phyloP scores from a whole-genome alignment of 805 yeast genomes.

The Candida parachauliodes region DNA sequence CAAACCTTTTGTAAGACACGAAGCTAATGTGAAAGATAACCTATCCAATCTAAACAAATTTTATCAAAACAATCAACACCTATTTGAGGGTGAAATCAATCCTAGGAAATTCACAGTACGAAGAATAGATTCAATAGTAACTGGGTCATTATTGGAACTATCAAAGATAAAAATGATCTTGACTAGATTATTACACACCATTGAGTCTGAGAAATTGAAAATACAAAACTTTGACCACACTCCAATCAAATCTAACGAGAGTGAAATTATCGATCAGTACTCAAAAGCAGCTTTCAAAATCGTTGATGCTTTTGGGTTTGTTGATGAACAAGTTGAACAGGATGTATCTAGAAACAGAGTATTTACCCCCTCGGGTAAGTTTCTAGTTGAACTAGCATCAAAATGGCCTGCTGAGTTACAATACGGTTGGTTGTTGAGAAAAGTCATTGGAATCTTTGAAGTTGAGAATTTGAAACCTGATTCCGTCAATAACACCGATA shows the following conservation, averaged over 20 bases:
- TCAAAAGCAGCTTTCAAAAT: slow-evolving; percentile 57
- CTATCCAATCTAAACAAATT: slow-evolving; percentile 45
- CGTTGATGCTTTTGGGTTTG: slow-evolving; percentile 78
- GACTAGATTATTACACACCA: slow-evolving; percentile 52
- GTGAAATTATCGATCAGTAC: slow-evolving; percentile 18
- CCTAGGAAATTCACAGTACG: slow-evolving; percentile 23
- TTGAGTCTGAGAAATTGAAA: slow-evolving; percentile 13
- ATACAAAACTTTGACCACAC: neutral
- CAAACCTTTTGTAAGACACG: slow-evolving; percentile 90
- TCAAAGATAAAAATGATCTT: slow-evolving; percentile 67
- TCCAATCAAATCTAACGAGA: too few relatives aligned
- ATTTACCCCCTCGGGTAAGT: slow-evolving; percentile 88
- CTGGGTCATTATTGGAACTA: slow-evolving; percentile 63
- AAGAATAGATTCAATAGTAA: slow-evolving; percentile 46
- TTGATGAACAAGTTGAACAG: slow-evolving; percentile 22
- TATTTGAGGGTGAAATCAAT: slow-evolving; percentile 31
- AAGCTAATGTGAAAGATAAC: slow-evolving; percentile 80
- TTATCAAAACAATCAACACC: slow-evolving; percentile 22
- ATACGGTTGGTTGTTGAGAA: slow-evolving; percentile 82
- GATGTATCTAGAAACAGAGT: slow-evolving; percentile 47
- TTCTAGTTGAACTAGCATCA: slow-evolving; percentile 76
- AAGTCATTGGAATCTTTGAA: slow-evolving; percentile 75
- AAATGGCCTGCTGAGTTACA: slow-evolving; percentile 87
- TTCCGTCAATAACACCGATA: slow-evolving; percentile 29
- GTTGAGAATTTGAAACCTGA: slow-evolving; percentile 20